These are phyloP conservation scores for Boletus huronensis DNA, from an alignment of 768 basidiomycete genomes.

Conservation along the genomic window DNA sequence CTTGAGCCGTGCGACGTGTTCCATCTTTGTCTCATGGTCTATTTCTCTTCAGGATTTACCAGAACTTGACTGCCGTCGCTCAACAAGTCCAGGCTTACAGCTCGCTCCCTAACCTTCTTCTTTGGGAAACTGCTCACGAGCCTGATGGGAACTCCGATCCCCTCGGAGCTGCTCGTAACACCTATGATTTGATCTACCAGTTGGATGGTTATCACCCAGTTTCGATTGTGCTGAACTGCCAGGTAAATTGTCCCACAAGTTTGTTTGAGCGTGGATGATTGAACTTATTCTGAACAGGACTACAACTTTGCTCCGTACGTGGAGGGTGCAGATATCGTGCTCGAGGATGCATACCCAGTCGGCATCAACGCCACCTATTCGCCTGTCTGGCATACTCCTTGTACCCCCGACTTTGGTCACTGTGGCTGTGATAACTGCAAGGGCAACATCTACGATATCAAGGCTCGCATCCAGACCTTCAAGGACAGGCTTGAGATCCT, in stretches of 20 bases:
- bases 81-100: conserved; percentile 64
- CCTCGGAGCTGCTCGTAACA: conserved; percentile 46
- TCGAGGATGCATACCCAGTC: conserved; percentile 44
- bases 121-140: conserved; percentile 74
- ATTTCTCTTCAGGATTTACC: conserved; percentile 43
- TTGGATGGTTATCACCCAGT: conserved; percentile 59
- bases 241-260: conserved; percentile 10
- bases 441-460: conserved; percentile 63
- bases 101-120: conserved; percentile 60
- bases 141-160: conserved; percentile 69
- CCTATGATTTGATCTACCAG: conserved; percentile 46
- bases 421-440: conserved; percentile 73
- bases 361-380: conserved; percentile 64
- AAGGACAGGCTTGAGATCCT: conserved; percentile 53
- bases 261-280: neutral
- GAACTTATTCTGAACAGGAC: conserved; percentile 35
- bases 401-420: conserved; percentile 63
- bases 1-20: neutral
- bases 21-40: neutral
- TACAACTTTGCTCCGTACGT: conserved; percentile 60
- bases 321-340: conserved; percentile 61
- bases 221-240: conserved; percentile 52
- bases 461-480: conserved; percentile 62
- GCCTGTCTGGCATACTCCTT: conserved; percentile 54
- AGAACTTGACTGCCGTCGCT: conserved; percentile 56